Evolutionary conservation across 1,284 basidiomycete genomes (phyloP).

Genomic region (Irpex rosettiformis): DNA sequence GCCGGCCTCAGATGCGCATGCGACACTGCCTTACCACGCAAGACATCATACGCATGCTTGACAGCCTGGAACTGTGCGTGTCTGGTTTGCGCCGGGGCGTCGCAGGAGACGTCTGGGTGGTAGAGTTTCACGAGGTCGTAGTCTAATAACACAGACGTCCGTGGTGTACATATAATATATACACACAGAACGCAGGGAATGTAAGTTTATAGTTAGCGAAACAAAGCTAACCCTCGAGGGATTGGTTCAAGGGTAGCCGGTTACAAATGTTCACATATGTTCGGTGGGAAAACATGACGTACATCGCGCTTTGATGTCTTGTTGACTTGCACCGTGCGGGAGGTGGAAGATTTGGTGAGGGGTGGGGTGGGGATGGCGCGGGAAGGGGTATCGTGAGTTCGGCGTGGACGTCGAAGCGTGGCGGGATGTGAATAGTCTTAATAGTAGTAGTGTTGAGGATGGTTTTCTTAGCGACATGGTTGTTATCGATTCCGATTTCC

Average conservation of each 20-base stretch:
- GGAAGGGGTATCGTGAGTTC: constrained; percentile 34
- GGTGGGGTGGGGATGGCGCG: constrained; percentile 37
- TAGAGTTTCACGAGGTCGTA: constrained; percentile 52
- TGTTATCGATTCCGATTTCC: too few species aligned
- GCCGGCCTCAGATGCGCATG: neutral
- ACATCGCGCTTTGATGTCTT: constrained; percentile 51
- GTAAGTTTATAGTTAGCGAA: too few species aligned
- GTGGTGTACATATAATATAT: too few species aligned
- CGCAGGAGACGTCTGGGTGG: constrained; percentile 43
- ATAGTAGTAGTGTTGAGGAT: too few species aligned
- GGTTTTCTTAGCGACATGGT: too few species aligned
- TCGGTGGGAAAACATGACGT: too few species aligned
- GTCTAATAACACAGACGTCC: constrained; percentile 29
- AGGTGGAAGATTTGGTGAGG: constrained; percentile 55
- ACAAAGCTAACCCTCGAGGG: too few species aligned
- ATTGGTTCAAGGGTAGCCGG: too few species aligned
- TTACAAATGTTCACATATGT: too few species aligned
- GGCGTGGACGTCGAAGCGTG: constrained; percentile 19
- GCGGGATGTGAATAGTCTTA: too few species aligned
- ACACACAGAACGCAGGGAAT: too few species aligned
- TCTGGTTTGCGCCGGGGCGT: constrained; percentile 21
- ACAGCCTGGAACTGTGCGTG: constrained; percentile 48
- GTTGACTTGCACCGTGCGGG: constrained; percentile 37
- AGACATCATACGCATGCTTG: constrained; percentile 43
- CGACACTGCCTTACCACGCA: constrained; percentile 27